A percentile compares a stretch with the other conserved stretches of the same genome.
Evolutionary conservation across 352 stramenopile genomes (phyloP).

Genomic region (Globisporangium acanthophoron): DNA sequence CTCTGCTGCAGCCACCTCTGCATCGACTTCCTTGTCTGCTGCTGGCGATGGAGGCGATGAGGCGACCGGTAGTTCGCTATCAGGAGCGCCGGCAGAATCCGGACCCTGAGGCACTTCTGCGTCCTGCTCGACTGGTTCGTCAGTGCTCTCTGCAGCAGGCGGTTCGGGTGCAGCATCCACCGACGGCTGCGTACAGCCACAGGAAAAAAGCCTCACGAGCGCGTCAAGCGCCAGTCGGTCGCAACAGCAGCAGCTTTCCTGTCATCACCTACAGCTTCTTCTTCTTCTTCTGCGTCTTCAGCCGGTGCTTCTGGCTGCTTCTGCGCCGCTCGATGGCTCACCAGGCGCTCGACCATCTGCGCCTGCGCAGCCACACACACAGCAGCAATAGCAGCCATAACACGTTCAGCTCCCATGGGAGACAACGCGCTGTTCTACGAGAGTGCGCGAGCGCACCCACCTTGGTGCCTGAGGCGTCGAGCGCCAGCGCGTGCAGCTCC

Average conservation of each 20-base stretch:
- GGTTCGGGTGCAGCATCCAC: too few relatives aligned
- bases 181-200: too few relatives aligned
- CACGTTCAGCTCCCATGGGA: not conserved
- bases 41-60: not conserved
- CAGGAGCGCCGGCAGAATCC: not conserved
- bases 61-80: not conserved
- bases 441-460: slow-evolving; percentile 3
- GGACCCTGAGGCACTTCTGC: not conserved
- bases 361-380: not conserved
- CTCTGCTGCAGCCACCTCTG: not conserved
- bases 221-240: too few relatives aligned
- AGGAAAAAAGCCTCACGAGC: too few relatives aligned
- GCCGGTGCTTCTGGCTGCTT: not conserved
- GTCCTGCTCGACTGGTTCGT: not conserved
- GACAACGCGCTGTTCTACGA: too few relatives aligned
- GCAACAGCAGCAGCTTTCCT: too few relatives aligned
- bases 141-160: too few relatives aligned
- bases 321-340: not conserved
- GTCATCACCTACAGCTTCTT: too few relatives aligned
- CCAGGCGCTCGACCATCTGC: not conserved
- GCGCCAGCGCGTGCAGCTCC: slow-evolving; percentile 31
- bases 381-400: not conserved
- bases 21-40: not conserved
- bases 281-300: too few relatives aligned
- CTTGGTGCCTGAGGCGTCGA: slow-evolving; percentile 38